Base-by-base conservation (phyloP, 768 basidiomycete genomes). In the Boletus subparvulus region DNA sequence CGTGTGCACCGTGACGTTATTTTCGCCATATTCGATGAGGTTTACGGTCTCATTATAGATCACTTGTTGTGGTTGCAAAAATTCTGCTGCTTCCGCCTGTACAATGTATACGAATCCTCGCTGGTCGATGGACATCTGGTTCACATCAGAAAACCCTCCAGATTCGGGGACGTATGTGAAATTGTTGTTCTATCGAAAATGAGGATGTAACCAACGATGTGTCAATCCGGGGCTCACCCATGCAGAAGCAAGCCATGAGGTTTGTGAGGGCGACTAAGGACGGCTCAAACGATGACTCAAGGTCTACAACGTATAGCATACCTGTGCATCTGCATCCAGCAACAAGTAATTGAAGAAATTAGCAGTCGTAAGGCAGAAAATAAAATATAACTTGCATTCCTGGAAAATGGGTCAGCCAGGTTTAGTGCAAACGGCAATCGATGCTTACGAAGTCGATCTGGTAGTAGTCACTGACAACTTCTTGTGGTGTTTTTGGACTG, bases 201-300 rank as follows among this genome's bases (percentile, higher is more conserved):
- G 47, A 64, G 51, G 6, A 37, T 2, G 3, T n/a, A 49, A 58
- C 1, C 12, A 16, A 14, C n/a, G 39, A 43, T 10, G n/a, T 33
- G 11, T 37, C 14, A 30, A 50, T 28, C 12, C 3, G 21, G 26
- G 5, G 43, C 73, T 48, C 69, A 85, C 86, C 85, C 83, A 83
- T 21, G 84, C 77, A 6, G 83, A 79, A n/a, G 84, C 83, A 21
- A 87, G 72, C 75, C 80, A 81, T 1, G 85, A 87, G 0, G 80
- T 82, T 65, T 85, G 78, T 33, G 85, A 84, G 2, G 86, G 86
- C 4, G 82, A 77, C 63, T 87, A 39, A 77, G 62, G 77, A 77
- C 54, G 75, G 77, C 55, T 78, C 56, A 55, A 13, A 47, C 10
- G 5, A 14, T 19, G 17, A 0, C 36, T 11, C 30, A 28, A 43